phyloP scores from a whole-genome alignment of 164 flowering plant genomes.

The Amborella trichopoda region DNA sequence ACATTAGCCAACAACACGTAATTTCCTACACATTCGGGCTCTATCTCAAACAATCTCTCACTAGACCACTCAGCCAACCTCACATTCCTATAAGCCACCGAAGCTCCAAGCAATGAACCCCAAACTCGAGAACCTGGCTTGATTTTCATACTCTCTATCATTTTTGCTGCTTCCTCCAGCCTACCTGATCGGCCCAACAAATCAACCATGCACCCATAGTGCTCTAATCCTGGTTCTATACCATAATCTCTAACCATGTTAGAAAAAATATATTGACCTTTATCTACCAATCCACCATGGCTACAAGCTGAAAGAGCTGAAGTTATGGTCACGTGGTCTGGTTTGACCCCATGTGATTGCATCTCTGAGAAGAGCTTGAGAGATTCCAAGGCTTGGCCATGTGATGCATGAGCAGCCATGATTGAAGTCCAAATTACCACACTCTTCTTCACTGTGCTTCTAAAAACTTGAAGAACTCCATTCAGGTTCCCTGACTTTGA shows the following conservation, averaged over 20 bases:
- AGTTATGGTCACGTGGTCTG: conserved; percentile 66
- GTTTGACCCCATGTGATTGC: conserved; percentile 32
- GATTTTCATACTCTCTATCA: conserved; percentile 51
- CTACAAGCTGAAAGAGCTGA: conserved; percentile 72
- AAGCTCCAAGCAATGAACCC: conserved; percentile 79
- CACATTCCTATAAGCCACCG: conserved; percentile 46
- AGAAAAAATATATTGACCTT: conserved; percentile 46
- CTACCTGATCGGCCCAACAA: too few species aligned
- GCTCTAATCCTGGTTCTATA: conserved; percentile 51
- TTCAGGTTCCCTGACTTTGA: conserved; percentile 55
- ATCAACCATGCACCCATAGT: conserved; percentile 80
- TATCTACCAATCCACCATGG: conserved; percentile 55
- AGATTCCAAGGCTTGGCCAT: conserved; percentile 52
- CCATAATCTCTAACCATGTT: conserved; percentile 32
- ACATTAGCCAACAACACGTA: conserved; percentile 64
- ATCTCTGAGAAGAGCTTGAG: conserved; percentile 40
- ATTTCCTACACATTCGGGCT: conserved; percentile 67
- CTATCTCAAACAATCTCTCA: conserved; percentile 50
- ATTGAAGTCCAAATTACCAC: conserved; percentile 81
- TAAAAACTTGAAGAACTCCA: conserved; percentile 43
- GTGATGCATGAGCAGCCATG: conserved; percentile 63
- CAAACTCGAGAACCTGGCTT: conserved; percentile 66
- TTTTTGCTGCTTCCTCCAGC: conserved; percentile 51
- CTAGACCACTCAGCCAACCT: conserved; percentile 49
- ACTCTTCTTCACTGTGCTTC: conserved; percentile 28